Evolutionary conservation across 2,329 filamentous ascomycete genomes (phyloP), one percentile per base, ranked within the genome.

Genomic region (Hirsutella minnesotensis): DNA sequence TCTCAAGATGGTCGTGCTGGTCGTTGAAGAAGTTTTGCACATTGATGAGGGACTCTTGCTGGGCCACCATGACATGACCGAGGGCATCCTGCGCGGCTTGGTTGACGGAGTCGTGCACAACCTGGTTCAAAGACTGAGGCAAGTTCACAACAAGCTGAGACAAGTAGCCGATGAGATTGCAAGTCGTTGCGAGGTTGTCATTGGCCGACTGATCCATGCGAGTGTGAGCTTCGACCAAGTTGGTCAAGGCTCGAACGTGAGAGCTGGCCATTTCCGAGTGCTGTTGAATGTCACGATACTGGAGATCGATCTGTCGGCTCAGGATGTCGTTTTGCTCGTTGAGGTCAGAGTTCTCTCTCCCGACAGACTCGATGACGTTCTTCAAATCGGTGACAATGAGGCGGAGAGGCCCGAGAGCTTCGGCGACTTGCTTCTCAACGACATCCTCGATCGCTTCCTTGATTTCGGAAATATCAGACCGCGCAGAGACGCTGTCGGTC

Each of bases 381-480:
- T 18, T 48, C 42, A 56, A 39, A 18, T 41, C 42, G 34, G 37
- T 46, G 8, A 56, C 41, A 9, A 60, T 57, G 18, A 60, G 38
- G 3, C 57, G 51, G 9, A 63, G 43, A 3, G 59, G 60, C 0
- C 48, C 48, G 7, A 58, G 51, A 1, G 60, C 61, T 29, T 58
- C 56, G 0, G 56, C 49, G 22, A 63, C 40, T 24, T 53, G 9
- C n/a, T 58, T 51, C 22, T 63, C 60, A 0, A 59, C 58, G 2
- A 45, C 49, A 1, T 58, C 47, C 33, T 61, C 60, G 12, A 63
- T 54, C 4, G 50, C 47, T 27, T 62, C 43, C 18, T 29, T 20
- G 38, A 44, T 40, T 16, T 12, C 15, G 15, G 22, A 31, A 16
- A 29, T n/a, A 9, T 35, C 33, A 9, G 15, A n/a, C 9, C 16